Evolutionary conservation across 148 eudicot species (phyloP).

Genomic region (Persicaria tinctoria): DNA sequence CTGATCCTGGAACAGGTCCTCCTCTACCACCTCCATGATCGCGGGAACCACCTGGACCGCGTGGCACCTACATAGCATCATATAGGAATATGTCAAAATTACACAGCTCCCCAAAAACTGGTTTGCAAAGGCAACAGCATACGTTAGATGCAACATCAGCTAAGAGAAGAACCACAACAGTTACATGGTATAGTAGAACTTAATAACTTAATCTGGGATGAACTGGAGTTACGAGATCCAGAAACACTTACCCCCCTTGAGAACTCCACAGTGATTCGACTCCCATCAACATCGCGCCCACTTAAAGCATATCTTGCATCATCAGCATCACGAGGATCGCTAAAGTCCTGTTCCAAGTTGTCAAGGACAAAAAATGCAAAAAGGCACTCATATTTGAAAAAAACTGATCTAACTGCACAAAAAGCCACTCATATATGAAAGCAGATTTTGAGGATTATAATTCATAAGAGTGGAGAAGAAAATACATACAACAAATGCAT

Average conservation of each 20-base stretch:
- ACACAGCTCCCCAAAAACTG: neutral
- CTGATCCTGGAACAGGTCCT: slow-evolving; percentile 89
- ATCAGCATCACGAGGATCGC: slow-evolving; percentile 94
- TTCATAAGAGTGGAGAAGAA: slow-evolving; percentile 12
- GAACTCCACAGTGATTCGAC: slow-evolving; percentile 71
- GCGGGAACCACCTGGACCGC: slow-evolving; percentile 52
- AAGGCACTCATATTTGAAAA: slow-evolving; percentile 21
- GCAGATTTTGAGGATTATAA: neutral
- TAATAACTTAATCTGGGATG: neutral
- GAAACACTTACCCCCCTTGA: slow-evolving; percentile 64
- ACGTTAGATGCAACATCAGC: no score
- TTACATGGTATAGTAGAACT: neutral
- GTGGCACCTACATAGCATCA: slow-evolving; percentile 45
- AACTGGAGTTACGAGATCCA: neutral
- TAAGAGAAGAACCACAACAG: neutral
- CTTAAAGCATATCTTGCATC: slow-evolving; percentile 76
- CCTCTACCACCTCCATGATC: slow-evolving; percentile 32
- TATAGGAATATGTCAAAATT: neutral
- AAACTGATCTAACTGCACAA: neutral
- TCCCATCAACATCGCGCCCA: slow-evolving; percentile 78
- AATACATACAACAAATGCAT: slow-evolving; percentile 88
- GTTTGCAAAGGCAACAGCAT: neutral
- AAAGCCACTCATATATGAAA: neutral
- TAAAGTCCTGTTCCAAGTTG: slow-evolving; percentile 54
- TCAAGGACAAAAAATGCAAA: slow-evolving; percentile 16